A percentile compares a stretch with the other conserved stretches of the same genome.
phyloP scores from a whole-genome alignment of 129 eudicot genomes.

The Cynara cardunculus region DNA sequence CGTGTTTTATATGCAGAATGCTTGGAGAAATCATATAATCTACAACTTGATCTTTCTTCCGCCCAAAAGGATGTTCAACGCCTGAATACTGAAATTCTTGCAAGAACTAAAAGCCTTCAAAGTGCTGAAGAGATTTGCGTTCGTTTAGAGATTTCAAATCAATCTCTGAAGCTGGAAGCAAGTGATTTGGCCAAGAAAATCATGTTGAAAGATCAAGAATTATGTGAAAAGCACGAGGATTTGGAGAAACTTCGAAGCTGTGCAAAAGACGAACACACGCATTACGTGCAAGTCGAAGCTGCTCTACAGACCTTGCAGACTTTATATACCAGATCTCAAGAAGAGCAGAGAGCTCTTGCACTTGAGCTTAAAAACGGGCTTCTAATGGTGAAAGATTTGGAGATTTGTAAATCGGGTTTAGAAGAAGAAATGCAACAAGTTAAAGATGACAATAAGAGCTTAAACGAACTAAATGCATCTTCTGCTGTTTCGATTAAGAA shows the following conservation, averaged over 20 bases:
- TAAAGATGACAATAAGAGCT: slow-evolving; percentile 48
- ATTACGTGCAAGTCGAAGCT: slow-evolving; percentile 60
- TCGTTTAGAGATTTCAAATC: slow-evolving; percentile 61
- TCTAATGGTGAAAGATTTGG: slow-evolving; percentile 61
- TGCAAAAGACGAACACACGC: slow-evolving; percentile 55
- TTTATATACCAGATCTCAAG: slow-evolving; percentile 76
- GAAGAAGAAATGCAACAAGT: slow-evolving; percentile 57
- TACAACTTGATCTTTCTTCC: slow-evolving; percentile 46
- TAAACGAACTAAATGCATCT: slow-evolving; percentile 38
- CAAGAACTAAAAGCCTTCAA: slow-evolving; percentile 47
- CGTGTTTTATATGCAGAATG: slow-evolving; percentile 52
- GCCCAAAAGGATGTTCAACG: slow-evolving; percentile 58
- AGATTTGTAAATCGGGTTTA: slow-evolving; percentile 46
- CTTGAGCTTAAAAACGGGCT: slow-evolving; percentile 69
- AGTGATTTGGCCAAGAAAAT: slow-evolving; percentile 56
- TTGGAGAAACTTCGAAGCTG: slow-evolving; percentile 56
- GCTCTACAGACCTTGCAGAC: slow-evolving; percentile 56
- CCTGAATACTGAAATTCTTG: slow-evolving; percentile 45
- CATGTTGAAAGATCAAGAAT: slow-evolving; percentile 61
- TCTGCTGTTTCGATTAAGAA: slow-evolving; percentile 37
- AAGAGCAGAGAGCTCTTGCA: slow-evolving; percentile 63
- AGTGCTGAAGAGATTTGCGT: slow-evolving; percentile 57
- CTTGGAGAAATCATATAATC: slow-evolving; percentile 59
- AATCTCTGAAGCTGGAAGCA: slow-evolving; percentile 60
- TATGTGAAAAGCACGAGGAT: slow-evolving; percentile 56